phyloP scores from a whole-genome alignment of 2,329 filamentous ascomycete species.

The Bipolaris bicolor region DNA sequence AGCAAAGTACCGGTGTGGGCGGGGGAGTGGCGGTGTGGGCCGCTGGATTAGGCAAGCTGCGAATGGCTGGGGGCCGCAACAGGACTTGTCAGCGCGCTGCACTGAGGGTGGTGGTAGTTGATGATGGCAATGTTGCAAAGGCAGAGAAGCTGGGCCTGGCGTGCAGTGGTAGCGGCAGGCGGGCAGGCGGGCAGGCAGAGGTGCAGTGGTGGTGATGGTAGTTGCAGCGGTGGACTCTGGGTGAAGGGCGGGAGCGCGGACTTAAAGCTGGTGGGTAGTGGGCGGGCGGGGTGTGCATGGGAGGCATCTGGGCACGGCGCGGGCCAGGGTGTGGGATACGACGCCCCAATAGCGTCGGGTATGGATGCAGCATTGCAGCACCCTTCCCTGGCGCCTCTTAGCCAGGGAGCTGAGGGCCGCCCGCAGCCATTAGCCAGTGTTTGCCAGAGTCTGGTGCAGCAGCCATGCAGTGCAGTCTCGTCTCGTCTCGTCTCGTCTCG shows the following conservation, averaged over 20 bases:
- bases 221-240: conserved; percentile 19
- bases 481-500: too few relatives aligned
- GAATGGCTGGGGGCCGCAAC: background rate
- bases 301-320: conserved; percentile 32
- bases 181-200: background rate
- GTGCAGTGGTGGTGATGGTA: conserved; percentile 1
- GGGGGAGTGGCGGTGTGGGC: conserved; percentile 49
- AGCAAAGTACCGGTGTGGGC: conserved; percentile 50
- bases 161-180: conserved; percentile 5
- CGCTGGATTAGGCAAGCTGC: conserved; percentile 41
- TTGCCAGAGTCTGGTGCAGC: conserved; percentile 10
- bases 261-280: conserved; percentile 25
- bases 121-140: conserved; percentile 8
- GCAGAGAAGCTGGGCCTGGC: background rate
- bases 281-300: conserved; percentile 29
- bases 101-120: background rate
- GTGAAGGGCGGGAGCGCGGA: conserved; percentile 34
- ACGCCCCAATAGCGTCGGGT: conserved; percentile 45
- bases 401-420: conserved; percentile 24
- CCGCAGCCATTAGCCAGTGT: conserved; percentile 20
- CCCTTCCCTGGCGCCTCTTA: conserved; percentile 2
- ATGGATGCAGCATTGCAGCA: conserved; percentile 38
- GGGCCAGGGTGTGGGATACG: conserved; percentile 33
- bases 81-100: background rate
- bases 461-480: too few relatives aligned